phyloP scores from a whole-genome alignment of 2,329 filamentous ascomycete species.

The Cordyceps javanica region DNA sequence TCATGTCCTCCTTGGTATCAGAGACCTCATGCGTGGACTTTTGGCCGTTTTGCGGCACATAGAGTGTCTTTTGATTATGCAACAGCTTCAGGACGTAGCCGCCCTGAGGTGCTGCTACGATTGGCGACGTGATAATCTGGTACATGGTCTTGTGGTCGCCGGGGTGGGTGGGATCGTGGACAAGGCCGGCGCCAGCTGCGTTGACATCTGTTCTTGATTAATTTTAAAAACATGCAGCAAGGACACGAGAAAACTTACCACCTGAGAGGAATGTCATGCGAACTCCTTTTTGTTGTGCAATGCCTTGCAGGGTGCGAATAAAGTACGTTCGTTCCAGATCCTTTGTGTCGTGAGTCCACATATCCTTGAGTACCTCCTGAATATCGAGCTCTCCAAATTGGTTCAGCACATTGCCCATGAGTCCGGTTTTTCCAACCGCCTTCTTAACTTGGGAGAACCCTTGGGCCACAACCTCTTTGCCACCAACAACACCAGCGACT shows the following conservation, averaged over 20 bases:
- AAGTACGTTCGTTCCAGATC: slow-evolving; percentile 95
- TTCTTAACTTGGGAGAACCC: slow-evolving; percentile 95
- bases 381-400: slow-evolving; percentile 96
- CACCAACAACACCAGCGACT: slow-evolving; percentile 90
- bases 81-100: slow-evolving; percentile 87
- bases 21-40: slow-evolving; percentile 65
- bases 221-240: background rate
- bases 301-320: slow-evolving; percentile 91
- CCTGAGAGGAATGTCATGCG: slow-evolving; percentile 97
- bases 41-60: slow-evolving; percentile 83
- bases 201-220: slow-evolving; percentile 59
- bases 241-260: slow-evolving; percentile 40
- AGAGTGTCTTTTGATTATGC: slow-evolving; percentile 90
- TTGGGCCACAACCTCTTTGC: slow-evolving; percentile 84
- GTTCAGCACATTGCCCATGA: slow-evolving; percentile 94
- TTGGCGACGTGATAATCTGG: slow-evolving; percentile 87
- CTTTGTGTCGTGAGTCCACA: slow-evolving; percentile 98
- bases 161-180: slow-evolving; percentile 89
- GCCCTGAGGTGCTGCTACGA: slow-evolving; percentile 82
- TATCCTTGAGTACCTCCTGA: slow-evolving; percentile 86
- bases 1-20: slow-evolving; percentile 99
- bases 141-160: slow-evolving; percentile 99
- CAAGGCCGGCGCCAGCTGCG: slow-evolving; percentile 81
- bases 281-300: slow-evolving; percentile 88
- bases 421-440: slow-evolving; percentile 86